phyloP scores from a whole-genome alignment of 2,329 filamentous ascomycete genomes.

The Fusarium anguioides region DNA sequence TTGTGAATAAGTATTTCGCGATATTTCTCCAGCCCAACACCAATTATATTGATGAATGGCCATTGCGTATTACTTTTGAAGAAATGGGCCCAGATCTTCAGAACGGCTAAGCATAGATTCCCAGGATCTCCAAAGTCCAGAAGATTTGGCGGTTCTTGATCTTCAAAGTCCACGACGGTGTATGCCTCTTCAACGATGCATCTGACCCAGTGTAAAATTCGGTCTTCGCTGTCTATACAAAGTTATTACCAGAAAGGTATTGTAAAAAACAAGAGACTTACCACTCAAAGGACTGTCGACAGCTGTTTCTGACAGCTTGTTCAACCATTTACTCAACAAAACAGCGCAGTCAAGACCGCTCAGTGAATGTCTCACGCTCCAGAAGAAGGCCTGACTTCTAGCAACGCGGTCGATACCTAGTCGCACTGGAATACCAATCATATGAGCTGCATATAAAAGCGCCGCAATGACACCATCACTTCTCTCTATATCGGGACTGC shows the following conservation, averaged over 20 bases:
- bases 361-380: constrained; percentile 67
- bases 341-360: constrained; percentile 66
- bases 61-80: constrained; percentile 61
- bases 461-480: constrained; percentile 61
- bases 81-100: constrained; percentile 60
- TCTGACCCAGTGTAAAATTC: constrained; percentile 59
- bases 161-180: constrained; percentile 51
- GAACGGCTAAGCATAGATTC: constrained; percentile 47
- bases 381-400: constrained; percentile 65
- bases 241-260: background rate
- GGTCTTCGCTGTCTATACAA: constrained; percentile 54
- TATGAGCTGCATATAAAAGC: constrained; percentile 64
- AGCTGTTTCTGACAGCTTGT: background rate
- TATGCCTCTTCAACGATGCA: constrained; percentile 59
- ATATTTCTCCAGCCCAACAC: constrained; percentile 54
- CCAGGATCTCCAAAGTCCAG: background rate
- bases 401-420: constrained; percentile 66
- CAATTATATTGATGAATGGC: constrained; percentile 60
- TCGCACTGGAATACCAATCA: constrained; percentile 65
- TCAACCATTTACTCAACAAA: constrained; percentile 60
- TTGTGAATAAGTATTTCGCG: constrained; percentile 38
- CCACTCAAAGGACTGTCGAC: background rate
- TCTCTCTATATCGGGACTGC: constrained; percentile 56
- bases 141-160: background rate
- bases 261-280: background rate